Evolutionary conservation across 2,329 filamentous ascomycete genomes (phyloP).

Genomic region (Rhytidhysteron rufulum): DNA sequence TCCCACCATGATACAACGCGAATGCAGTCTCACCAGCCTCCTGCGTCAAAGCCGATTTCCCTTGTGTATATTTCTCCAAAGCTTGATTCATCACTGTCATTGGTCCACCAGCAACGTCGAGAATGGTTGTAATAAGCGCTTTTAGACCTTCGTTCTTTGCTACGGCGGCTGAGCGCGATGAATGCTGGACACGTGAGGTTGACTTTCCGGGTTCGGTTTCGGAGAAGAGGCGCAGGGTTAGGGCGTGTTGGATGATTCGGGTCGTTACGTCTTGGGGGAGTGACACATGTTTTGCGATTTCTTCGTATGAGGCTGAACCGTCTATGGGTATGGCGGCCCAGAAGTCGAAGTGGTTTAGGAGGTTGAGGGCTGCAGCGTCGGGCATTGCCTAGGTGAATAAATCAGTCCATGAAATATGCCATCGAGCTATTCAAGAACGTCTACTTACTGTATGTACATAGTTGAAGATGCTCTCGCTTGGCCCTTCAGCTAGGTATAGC

Average conservation of each 20-base stretch:
- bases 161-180: slow-evolving; percentile 26
- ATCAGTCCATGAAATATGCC: slow-evolving; percentile 1
- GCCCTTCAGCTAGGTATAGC: slow-evolving; percentile 46
- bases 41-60: slow-evolving; percentile 18
- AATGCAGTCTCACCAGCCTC: slow-evolving; percentile 25
- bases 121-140: slow-evolving; percentile 21
- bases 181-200: too few relatives aligned
- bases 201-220: slow-evolving; percentile 15
- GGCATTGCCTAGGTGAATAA: slow-evolving; percentile 36
- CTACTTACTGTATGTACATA: slow-evolving; percentile 23
- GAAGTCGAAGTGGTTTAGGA: slow-evolving; percentile 52
- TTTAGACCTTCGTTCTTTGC: slow-evolving; percentile 19
- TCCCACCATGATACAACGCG: too few relatives aligned
- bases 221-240: slow-evolving; percentile 34
- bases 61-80: slow-evolving; percentile 20
- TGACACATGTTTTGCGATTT: slow-evolving; percentile 22
- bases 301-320: slow-evolving; percentile 39
- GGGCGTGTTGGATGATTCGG: slow-evolving; percentile 31
- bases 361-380: slow-evolving; percentile 43
- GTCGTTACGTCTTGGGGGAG: slow-evolving; percentile 24
- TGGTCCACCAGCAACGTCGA: slow-evolving; percentile 23
- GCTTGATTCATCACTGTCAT: slow-evolving; percentile 27
- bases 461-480: slow-evolving; percentile 48
- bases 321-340: slow-evolving; percentile 49
- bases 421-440: background rate